Evolutionary conservation across 2,329 filamentous ascomycete genomes (phyloP).

Genomic region (Colletotrichum caudatum): DNA sequence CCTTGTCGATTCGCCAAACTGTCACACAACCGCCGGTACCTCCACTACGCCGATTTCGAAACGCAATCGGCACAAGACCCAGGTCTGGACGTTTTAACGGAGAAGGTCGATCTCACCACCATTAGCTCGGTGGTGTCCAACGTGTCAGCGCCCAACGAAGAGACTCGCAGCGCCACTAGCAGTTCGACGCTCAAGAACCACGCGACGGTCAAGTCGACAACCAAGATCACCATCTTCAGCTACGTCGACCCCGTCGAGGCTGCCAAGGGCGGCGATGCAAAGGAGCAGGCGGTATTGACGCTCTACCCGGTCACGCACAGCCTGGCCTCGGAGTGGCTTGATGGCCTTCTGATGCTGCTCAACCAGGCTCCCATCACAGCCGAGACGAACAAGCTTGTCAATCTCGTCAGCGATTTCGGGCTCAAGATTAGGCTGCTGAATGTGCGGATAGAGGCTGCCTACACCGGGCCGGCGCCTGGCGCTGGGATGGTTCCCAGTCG

Average conservation of each 20-base stretch:
- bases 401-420: constrained; percentile 88
- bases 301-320: constrained; percentile 84
- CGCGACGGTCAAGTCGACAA: constrained; percentile 65
- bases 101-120: constrained; percentile 87
- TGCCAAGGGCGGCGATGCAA: constrained; percentile 50
- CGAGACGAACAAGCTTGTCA: constrained; percentile 91
- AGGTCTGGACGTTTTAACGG: constrained; percentile 76
- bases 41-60: constrained; percentile 91
- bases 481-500: constrained; percentile 83
- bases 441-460: constrained; percentile 82
- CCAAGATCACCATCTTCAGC: constrained; percentile 93
- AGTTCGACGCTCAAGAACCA: constrained; percentile 56
- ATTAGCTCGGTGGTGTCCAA: constrained; percentile 96
- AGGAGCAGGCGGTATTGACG: constrained; percentile 83
- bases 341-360: constrained; percentile 93
- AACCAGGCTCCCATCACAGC: constrained; percentile 97
- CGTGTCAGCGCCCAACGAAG: constrained; percentile 75
- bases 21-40: constrained; percentile 88
- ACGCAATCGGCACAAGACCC: constrained; percentile 74
- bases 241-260: constrained; percentile 62
- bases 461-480: constrained; percentile 75
- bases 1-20: constrained; percentile 87
- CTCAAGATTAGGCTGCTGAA: constrained; percentile 94
- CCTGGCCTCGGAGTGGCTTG: constrained; percentile 94
- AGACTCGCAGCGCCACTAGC: constrained; percentile 59